Percentiles rank a stretch among this genome's conserved stretches.
These are phyloP conservation scores for Petasospora rhodanensis DNA, from an alignment of 1,139 yeast genomes.

Conservation along the genomic window DNA sequence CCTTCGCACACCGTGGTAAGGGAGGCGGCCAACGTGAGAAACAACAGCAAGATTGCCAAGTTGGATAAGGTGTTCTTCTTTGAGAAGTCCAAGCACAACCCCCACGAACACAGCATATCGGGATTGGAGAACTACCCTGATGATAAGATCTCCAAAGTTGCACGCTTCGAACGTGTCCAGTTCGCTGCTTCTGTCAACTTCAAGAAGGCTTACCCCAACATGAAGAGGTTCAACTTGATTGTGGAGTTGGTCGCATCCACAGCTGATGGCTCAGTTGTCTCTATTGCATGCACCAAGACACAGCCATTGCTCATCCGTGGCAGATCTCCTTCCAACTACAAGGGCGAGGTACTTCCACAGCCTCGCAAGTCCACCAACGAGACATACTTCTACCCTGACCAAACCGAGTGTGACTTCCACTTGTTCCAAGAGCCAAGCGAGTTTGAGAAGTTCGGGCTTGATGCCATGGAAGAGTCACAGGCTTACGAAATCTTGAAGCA, in stretches of 20 bases:
- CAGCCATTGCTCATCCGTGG: slow-evolving; percentile 67
- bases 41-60: slow-evolving; percentile 45
- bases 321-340: slow-evolving; percentile 61
- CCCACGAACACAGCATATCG: slow-evolving; percentile 10
- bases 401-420: too few species aligned
- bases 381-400: too few species aligned
- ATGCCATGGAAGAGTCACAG: slow-evolving; percentile 11
- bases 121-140: slow-evolving; percentile 37
- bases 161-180: slow-evolving; percentile 65
- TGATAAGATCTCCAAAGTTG: slow-evolving; percentile 53
- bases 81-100: slow-evolving; percentile 30
- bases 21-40: slow-evolving; percentile 58
- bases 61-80: slow-evolving; percentile 49
- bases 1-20: slow-evolving; percentile 55
- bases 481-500: slow-evolving; percentile 21
- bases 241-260: slow-evolving; percentile 54
- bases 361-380: too few species aligned
- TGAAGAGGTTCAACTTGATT: slow-evolving; percentile 47
- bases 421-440: too few species aligned
- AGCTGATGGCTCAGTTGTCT: slow-evolving; percentile 33
- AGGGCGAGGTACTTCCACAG: not conserved
- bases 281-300: slow-evolving; percentile 42
- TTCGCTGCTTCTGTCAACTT: slow-evolving; percentile 58
- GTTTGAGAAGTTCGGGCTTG: too few species aligned
- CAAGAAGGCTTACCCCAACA: slow-evolving; percentile 41